Evolutionary conservation across 495 filamentous ascomycete genomes (phyloP), one percentile per base, ranked within the genome.

Genomic region (Thermochaetoides thermophila): DNA sequence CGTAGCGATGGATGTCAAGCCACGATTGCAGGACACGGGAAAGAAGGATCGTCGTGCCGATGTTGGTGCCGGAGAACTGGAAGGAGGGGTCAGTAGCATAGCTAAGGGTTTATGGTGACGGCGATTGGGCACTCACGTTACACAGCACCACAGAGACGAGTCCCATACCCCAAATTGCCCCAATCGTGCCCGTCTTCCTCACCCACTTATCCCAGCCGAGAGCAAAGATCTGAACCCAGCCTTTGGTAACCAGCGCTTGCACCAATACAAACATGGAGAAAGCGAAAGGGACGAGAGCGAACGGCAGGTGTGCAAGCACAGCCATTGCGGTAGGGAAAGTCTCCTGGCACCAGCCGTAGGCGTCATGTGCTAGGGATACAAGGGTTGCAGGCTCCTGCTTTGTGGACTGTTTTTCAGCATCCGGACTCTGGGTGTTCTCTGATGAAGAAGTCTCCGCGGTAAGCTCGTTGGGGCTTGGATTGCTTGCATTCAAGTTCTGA

Each of bases 201-300:
- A 79, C 73, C 74, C 75, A 78, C 29, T 70, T 66, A 37, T 76
- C 64, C 73, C 73, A 80, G 12, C 74, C 74, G 39, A 73, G 63
- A 0, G 73, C 74, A 42, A 78, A 78, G 3, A 78, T 70, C 0
- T 60, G 59, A 0, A 80, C 70, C 75, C 75, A 78, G 11, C 75
- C 74, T 35, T 74, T 77, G 5, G 69, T 74, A 7, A 74, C 72
- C 16, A 80, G 54, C 1, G 63, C 73, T 42, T 80, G 73, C 1
- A 78, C 74, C 5, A 80, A 64, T 19, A 80, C 61, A 38, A 80
- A 80, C 73, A 80, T 78, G 35, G 62, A 52, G 30, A 80, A 64
- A 1, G 73, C 66, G 42, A 80, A 80, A 4, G 75, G 74, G 0
- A 80, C 56, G 1, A 78, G 61, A 0, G 71, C 64, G 23, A 69